Conservation (phyloP, 495 filamentous ascomycete genomes). For the Neurospora pannonica region DNA sequence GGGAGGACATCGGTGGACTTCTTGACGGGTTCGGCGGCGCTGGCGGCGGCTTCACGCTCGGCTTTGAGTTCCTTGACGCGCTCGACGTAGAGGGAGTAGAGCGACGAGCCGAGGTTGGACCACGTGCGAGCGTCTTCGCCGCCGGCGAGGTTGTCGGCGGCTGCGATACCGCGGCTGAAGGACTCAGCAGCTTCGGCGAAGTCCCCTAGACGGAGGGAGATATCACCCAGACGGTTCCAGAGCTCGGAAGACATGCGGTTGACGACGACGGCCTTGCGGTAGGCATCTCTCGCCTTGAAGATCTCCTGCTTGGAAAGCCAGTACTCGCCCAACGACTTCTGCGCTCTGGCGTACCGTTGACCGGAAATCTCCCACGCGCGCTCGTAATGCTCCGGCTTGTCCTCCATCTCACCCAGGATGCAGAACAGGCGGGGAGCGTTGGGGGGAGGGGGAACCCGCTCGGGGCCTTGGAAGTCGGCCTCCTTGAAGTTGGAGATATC, state of each 20-base stretch:
- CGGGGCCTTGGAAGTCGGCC: conserved; percentile 45
- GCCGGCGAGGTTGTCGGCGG: conserved; percentile 49
- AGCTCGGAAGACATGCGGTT: conserved; percentile 71
- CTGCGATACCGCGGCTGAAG: conserved; percentile 62
- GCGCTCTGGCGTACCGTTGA: conserved; percentile 72
- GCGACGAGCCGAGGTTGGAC: conserved; percentile 84
- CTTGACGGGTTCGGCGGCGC: conserved; percentile 11
- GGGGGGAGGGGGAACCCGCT: conserved; percentile 58
- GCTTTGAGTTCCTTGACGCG: conserved; percentile 28
- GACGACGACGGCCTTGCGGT: conserved; percentile 61
- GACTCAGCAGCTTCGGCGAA: conserved; percentile 80
- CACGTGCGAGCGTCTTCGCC: conserved; percentile 86
- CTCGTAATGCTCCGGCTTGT: conserved; percentile 62
- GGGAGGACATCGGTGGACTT: background rate
- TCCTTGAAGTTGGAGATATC: conserved; percentile 42
- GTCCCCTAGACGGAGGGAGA: conserved; percentile 62
- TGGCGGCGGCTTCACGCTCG: conserved; percentile 19
- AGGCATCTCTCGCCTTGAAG: conserved; percentile 65
- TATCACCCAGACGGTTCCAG: conserved; percentile 89
- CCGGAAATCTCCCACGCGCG: conserved; percentile 84
- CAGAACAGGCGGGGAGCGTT: conserved; percentile 87
- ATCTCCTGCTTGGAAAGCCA: conserved; percentile 56
- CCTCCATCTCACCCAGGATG: conserved; percentile 85
- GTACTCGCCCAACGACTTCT: conserved; percentile 74
- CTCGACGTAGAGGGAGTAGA: conserved; percentile 40